Evolutionary conservation across 495 filamentous ascomycete species (phyloP), one percentile per base, ranked within the genome.

Genomic region (Aspergillus carlsbadensis): DNA sequence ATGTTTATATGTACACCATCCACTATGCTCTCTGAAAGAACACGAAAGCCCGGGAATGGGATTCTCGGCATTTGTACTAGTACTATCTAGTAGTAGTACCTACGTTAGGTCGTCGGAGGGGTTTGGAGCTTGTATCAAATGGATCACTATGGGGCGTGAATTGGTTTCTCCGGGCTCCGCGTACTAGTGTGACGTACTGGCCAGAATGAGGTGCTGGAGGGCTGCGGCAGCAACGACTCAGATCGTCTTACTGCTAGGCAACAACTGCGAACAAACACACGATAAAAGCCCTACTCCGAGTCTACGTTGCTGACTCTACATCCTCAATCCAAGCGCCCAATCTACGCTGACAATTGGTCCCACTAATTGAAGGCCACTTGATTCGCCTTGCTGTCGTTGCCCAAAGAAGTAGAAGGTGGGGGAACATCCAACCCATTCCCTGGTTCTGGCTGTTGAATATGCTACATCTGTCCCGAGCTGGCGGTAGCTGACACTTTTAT

Each of bases 161-260:
- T 20, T 46, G 5, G 20, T 51, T 51, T 40, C 20, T 35, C 48
- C 48, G 48, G 29, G 15, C 15, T 40, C 34, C 48, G 48, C 24
- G 6, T 10, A 13, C 15, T 29, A 8, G 31, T 29, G 36, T 40
- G 34, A 39, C 48, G 48, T 51, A 51, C 47, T 20, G 14, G 17
- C 11, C 11, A n/a, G 4, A 39, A 14, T 17, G 5, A 39, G 15
- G 15, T 39, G 15, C 11, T 14, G 13, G 13, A 39, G 13, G 13
- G n/a, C n/a, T n/a, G n/a, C 15, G 10, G 29, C 10, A 31, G 15
- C 22, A 46, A 31, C 43, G 2, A 11, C 26, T 39, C 41, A 53
- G 26, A 29, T 8, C n/a, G 17, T 35, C 33, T 24, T 46, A 15
- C 43, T 31, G n/a, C 22, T 17, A 31, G 11, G 22, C 43, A 31